Base-by-base conservation (phyloP, 306 rosid species). In the Cyclanthera cordifolia region DNA sequence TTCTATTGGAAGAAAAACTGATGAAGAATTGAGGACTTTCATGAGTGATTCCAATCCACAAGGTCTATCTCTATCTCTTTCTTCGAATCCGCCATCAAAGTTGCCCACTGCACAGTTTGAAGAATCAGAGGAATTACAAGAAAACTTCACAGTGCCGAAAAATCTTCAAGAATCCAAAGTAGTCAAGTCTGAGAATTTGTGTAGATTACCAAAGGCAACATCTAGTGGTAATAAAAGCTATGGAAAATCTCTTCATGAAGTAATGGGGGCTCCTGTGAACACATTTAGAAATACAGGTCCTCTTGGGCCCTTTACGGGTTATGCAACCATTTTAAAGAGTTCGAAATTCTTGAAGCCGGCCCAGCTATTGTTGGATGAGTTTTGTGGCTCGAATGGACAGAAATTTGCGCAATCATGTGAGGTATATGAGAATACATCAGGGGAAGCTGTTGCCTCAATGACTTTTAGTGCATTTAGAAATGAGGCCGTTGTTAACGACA, bases 281-380 rank as follows among this genome's bases (percentile, higher is more conserved):
- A 19, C 78, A 67, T 81, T 72, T 53, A 23, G 92, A 54, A 85
- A 70, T 74, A 76, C 86, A 3, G 96, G 99, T 1, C 99, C 99
- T 27, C 91, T 93, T 17, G 99, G 99, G 20, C 99, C 99, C 37
- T 93, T 93, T 68, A 93, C 95, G 3, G 99, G 99, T 7, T 93
- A 93, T 69, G 94, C 99, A 12, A 83, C 91, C 20, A 90, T 93
- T 81, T 77, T 93, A 2, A 93, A 80, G 83, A 85, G 76, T 70
- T 93, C 99, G 3, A 93, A 79, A 73, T 93, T 83, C 78, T 82
- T 93, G 75, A 87, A 81, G 21, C 89, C 88, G 0, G 91, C 95
- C 0, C 94, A 93, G 47, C 82, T 77, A 60, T 54, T 93, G 71
- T 74, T 93, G 60, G 94, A 86, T 32, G 96, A 88, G 19, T 76